Conservation (phyloP, 352 stramenopile genomes). For the Blastocystis sp. region DNA sequence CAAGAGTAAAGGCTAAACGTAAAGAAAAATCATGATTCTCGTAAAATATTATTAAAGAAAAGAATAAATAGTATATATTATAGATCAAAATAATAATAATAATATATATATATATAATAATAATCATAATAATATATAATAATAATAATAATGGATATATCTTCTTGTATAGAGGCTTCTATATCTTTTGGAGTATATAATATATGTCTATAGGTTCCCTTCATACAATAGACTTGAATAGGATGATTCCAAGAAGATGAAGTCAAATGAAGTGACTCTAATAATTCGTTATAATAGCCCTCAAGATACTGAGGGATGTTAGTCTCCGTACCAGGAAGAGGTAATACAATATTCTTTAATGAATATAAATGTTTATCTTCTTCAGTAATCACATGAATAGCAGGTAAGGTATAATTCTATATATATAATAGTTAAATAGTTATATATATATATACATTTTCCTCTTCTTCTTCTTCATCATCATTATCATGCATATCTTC, state of each 20-base stretch:
- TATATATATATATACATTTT: too few species aligned
- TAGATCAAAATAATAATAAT: too few species aligned
- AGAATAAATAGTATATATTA: too few species aligned
- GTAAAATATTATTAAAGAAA: too few species aligned
- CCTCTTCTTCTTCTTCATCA: too few species aligned
- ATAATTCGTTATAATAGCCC: background rate
- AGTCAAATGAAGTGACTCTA: background rate
- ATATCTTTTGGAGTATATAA: background rate
- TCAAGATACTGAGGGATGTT: conserved; percentile 17
- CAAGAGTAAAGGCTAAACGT: conserved; percentile 12
- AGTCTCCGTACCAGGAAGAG: conserved; percentile 10
- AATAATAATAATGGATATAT: too few species aligned
- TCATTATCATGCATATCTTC: too few species aligned
- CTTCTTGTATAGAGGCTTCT: conserved; percentile 4
- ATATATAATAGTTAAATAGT: too few species aligned
- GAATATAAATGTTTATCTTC: background rate
- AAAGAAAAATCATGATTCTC: conserved; percentile 14
- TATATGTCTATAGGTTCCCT: conserved; percentile 11
- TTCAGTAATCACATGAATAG: background rate
- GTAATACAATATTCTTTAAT: conserved; percentile 17
- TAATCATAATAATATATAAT: too few species aligned
- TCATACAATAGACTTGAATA: conserved; percentile 19
- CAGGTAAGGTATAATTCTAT: background rate
- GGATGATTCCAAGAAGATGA: conserved; percentile 5
- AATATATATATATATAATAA: too few species aligned